phyloP scores from a whole-genome alignment of 768 basidiomycete species.

The Daedaleopsis nitida region DNA sequence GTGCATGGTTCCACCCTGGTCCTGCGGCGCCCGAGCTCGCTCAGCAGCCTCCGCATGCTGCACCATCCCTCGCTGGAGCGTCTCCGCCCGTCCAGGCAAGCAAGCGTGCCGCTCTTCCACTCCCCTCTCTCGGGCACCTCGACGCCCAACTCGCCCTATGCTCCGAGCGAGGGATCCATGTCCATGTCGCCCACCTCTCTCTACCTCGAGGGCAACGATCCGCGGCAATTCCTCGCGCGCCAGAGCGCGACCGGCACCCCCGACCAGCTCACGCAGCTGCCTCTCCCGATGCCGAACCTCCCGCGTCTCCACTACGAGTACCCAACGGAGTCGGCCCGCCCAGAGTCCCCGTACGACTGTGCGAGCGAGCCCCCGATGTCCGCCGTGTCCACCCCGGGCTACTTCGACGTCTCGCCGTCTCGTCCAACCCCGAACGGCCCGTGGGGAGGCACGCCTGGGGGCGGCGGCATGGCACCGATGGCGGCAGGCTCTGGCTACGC shows the following conservation, averaged over 20 bases:
- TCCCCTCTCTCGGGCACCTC: constrained; percentile 16
- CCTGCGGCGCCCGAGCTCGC: constrained; percentile 13
- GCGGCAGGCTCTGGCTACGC: background rate
- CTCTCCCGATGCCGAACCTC: constrained; percentile 13
- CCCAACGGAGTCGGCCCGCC: background rate
- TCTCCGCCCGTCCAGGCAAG: constrained; percentile 5
- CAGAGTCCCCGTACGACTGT: constrained; percentile 9
- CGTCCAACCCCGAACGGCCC: background rate
- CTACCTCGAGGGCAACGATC: background rate
- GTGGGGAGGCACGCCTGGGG: background rate
- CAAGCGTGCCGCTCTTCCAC: constrained; percentile 14
- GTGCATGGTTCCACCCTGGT: constrained; percentile 3
- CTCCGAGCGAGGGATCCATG: constrained; percentile 1
- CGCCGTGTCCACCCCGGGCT: constrained; percentile 6
- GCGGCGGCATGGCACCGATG: background rate
- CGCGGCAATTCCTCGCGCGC: background rate
- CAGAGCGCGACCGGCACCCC: background rate
- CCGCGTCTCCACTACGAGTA: constrained; percentile 16
- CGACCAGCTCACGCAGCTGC: constrained; percentile 8
- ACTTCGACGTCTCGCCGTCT: constrained; percentile 1
- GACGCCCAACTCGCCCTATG: constrained; percentile 11
- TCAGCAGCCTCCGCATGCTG: constrained; percentile 17
- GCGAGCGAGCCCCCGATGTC: constrained; percentile 6
- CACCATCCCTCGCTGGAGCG: constrained; percentile 19
- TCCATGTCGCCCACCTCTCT: constrained; percentile 5